These are phyloP conservation scores for Zygnema circumcarinatum DNA, from an alignment of 139 green algal genomes.

Conservation along the genomic window DNA sequence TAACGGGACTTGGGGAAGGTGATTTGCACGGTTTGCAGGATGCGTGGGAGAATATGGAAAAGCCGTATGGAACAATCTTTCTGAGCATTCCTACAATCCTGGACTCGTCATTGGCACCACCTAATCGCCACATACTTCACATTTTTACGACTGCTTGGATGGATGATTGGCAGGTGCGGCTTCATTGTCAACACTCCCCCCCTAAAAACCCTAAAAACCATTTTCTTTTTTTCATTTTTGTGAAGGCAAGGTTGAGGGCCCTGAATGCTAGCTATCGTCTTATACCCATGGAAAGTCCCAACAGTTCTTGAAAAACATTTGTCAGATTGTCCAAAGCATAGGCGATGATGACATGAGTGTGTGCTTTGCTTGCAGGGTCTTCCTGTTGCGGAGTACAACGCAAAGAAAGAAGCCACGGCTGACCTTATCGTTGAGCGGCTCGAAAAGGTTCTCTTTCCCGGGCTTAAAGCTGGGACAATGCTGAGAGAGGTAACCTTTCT, in stretches of 20 bases:
- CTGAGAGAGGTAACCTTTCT: constrained; percentile 64
- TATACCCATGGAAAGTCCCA: too few species aligned
- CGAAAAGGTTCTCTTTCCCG: constrained; percentile 80
- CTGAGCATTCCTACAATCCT: constrained; percentile 93
- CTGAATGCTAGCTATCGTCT: too few species aligned
- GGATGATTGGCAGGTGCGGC: constrained; percentile 76
- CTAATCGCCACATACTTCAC: constrained; percentile 88
- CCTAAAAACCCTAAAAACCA: too few species aligned
- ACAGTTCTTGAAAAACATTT: too few species aligned
- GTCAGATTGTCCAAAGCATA: too few species aligned
- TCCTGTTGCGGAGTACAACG: constrained; percentile 64
- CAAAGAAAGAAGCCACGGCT: constrained; percentile 82
- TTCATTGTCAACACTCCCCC: not conserved
- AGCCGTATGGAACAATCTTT: constrained; percentile 88
- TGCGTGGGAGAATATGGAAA: constrained; percentile 85
- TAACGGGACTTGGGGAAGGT: not conserved
- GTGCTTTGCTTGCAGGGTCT: constrained; percentile 41
- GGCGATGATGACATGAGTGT: not conserved
- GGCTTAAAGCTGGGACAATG: constrained; percentile 71
- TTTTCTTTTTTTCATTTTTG: too few species aligned
- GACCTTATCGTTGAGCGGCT: constrained; percentile 79
- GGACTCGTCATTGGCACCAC: constrained; percentile 83
- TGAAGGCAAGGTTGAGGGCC: too few species aligned
- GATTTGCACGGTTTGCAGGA: not conserved
- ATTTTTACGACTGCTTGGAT: constrained; percentile 96